Conservation (phyloP, 148 eudicot genomes). For the Heliosperma pusillum region DNA sequence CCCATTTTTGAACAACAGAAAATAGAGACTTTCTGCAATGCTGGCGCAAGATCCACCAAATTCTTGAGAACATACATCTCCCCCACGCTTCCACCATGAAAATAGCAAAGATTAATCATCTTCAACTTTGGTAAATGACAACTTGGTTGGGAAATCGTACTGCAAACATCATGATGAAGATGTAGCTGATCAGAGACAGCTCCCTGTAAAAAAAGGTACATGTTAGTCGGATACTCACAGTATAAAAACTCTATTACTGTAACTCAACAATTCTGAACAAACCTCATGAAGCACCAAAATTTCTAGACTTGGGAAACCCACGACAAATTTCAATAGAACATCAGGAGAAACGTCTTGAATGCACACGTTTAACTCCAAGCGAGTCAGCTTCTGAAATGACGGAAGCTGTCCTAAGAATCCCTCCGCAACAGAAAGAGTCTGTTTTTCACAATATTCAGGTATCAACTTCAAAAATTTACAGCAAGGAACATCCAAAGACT, state of each 20-base stretch:
- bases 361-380: constrained; percentile 35
- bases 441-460: constrained; percentile 10
- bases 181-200: background rate
- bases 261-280: background rate
- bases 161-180: background rate
- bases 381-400: constrained; percentile 39
- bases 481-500: background rate
- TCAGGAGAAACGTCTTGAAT: constrained; percentile 15
- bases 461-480: constrained; percentile 8
- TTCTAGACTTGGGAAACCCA: constrained; percentile 36
- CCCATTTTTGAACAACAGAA: background rate
- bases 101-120: constrained; percentile 25
- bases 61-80: constrained; percentile 30
- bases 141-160: background rate
- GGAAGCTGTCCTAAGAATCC: constrained; percentile 29
- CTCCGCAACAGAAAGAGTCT: constrained; percentile 36
- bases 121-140: constrained; percentile 6
- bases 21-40: constrained; percentile 28
- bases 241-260: background rate
- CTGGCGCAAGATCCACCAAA: constrained; percentile 37
- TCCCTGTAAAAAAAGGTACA: background rate
- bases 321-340: constrained; percentile 35
- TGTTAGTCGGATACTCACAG: background rate
- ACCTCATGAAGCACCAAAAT: constrained; percentile 37
- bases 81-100: constrained; percentile 25